Conservation (phyloP, 2,329 filamentous ascomycete species). For the Gyromitra esculenta region DNA sequence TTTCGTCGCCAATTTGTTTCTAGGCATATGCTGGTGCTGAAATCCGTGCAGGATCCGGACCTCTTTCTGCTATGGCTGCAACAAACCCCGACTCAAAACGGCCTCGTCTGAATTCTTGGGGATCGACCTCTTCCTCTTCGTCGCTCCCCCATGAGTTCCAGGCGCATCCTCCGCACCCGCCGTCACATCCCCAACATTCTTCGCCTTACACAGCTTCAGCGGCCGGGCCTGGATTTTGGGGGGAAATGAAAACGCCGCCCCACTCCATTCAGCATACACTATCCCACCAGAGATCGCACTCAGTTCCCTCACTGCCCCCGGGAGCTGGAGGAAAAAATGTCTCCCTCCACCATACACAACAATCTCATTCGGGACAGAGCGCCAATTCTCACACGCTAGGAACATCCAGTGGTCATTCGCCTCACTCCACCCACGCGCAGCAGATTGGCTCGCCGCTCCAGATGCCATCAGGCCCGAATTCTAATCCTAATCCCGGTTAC, state of each 20-base stretch:
- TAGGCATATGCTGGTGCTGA: conserved; percentile 49
- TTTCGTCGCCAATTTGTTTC: conserved; percentile 34
- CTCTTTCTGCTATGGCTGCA: conserved; percentile 52
- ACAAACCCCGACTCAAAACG: conserved; percentile 55
- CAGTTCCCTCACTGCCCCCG: conserved; percentile 48
- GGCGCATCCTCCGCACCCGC: conserved; percentile 49
- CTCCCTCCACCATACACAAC: conserved; percentile 46
- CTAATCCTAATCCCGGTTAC: conserved; percentile 50
- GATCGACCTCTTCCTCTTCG: conserved; percentile 50
- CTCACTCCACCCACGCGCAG: conserved; percentile 42
- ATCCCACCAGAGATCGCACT: conserved; percentile 53
- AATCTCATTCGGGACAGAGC: conserved; percentile 46
- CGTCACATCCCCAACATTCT: conserved; percentile 53
- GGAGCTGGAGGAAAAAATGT: conserved; percentile 50
- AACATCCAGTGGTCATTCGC: conserved; percentile 30
- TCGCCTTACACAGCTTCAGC: conserved; percentile 49
- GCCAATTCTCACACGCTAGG: conserved; percentile 48
- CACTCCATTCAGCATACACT: conserved; percentile 52
- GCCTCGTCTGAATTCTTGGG: conserved; percentile 55
- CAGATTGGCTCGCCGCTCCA: conserved; percentile 41
- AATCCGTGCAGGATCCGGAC: conserved; percentile 50
- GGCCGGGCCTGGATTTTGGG: conserved; percentile 47
- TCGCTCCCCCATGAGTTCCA: conserved; percentile 51
- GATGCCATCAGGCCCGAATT: conserved; percentile 39
- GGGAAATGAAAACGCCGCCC: conserved; percentile 53